These are phyloP conservation scores for Cerioporus squamosus DNA, from an alignment of 1,284 basidiomycete species.

Conservation along the genomic window DNA sequence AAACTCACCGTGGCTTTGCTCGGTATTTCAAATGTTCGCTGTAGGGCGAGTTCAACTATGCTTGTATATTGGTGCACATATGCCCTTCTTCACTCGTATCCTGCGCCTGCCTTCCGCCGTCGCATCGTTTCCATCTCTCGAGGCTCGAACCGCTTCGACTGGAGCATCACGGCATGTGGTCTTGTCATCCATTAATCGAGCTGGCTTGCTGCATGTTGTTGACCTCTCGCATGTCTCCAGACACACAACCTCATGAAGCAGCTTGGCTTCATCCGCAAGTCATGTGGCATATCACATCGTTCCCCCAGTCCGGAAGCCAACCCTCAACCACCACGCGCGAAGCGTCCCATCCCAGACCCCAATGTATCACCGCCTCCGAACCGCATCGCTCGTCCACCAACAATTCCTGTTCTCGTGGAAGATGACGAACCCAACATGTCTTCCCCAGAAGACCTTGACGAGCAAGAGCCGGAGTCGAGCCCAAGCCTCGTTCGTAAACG, in stretches of 20 bases:
- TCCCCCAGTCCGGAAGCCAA: slow-evolving; percentile 42
- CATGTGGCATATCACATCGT: slow-evolving; percentile 49
- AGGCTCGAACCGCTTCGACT: too few species aligned
- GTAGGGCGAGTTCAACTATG: too few species aligned
- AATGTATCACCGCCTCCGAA: slow-evolving; percentile 52
- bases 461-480: slow-evolving; percentile 47
- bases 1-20: too few species aligned
- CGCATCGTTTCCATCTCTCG: too few species aligned
- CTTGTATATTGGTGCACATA: too few species aligned
- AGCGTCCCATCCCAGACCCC: slow-evolving; percentile 44
- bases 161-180: too few species aligned
- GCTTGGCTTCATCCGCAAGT: slow-evolving; percentile 64
- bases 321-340: slow-evolving; percentile 52
- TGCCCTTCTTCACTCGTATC: too few species aligned
- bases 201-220: not conserved
- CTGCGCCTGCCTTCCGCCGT: too few species aligned
- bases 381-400: slow-evolving; percentile 68
- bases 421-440: slow-evolving; percentile 58
- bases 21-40: too few species aligned
- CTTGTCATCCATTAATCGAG: too few species aligned
- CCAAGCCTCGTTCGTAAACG: slow-evolving; percentile 36
- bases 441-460: slow-evolving; percentile 37
- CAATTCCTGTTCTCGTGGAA: slow-evolving; percentile 67
- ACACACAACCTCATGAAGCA: slow-evolving; percentile 68
- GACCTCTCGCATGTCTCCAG: slow-evolving; percentile 38